Conservation (phyloP, 139 green algal genomes). For the Micractinium conductrix region DNA sequence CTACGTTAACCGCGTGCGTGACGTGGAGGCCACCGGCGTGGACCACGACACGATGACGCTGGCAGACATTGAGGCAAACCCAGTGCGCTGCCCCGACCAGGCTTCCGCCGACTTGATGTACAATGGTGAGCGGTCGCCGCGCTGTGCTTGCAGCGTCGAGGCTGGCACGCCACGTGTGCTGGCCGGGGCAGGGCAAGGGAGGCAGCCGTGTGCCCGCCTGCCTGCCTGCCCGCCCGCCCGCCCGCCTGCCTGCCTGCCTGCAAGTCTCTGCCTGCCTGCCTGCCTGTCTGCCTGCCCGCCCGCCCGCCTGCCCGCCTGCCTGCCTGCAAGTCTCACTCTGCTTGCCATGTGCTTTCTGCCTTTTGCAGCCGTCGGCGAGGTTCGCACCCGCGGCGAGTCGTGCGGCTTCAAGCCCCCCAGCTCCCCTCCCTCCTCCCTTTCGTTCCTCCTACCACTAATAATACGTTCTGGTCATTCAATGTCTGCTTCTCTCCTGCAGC, state of each 20-base stretch:
- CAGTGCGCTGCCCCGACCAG: slow-evolving; percentile 94
- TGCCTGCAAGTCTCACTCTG: too few species aligned
- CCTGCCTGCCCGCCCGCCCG: not conserved
- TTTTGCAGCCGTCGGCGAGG: slow-evolving; percentile 91
- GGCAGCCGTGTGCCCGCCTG: too few species aligned
- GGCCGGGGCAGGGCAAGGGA: too few species aligned
- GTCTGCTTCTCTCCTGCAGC: slow-evolving; percentile 53
- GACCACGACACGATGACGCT: slow-evolving; percentile 83
- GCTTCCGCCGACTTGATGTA: slow-evolving; percentile 91
- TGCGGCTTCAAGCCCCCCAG: slow-evolving; percentile 96
- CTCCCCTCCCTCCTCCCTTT: not conserved
- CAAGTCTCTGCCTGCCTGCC: too few species aligned
- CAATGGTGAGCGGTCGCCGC: slow-evolving; percentile 75
- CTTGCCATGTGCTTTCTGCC: too few species aligned
- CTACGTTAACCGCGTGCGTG: slow-evolving; percentile 89
- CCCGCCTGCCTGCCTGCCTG: too few species aligned
- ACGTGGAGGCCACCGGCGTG: slow-evolving; percentile 75
- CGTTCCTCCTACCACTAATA: too few species aligned
- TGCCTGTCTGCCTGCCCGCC: not conserved
- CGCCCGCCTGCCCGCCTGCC: not conserved
- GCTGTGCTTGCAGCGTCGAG: too few species aligned
- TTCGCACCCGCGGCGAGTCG: slow-evolving; percentile 90
- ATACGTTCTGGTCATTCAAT: too few species aligned
- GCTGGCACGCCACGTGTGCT: too few species aligned
- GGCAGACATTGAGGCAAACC: slow-evolving; percentile 95